These are phyloP conservation scores for Rhododendron henanense DNA, from an alignment of 148 eudicot species.

Conservation along the genomic window DNA sequence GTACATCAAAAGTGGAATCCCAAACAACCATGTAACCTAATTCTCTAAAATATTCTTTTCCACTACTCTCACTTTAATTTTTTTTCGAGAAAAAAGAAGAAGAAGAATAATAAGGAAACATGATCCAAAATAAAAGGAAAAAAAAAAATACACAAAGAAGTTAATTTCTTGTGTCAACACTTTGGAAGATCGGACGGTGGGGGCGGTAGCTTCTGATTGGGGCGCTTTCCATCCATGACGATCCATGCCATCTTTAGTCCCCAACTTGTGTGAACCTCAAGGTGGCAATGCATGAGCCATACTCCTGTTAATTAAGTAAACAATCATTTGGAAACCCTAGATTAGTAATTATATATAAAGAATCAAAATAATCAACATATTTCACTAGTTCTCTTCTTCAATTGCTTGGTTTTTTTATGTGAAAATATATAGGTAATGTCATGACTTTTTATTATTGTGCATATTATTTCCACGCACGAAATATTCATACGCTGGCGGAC, in stretches of 20 bases:
- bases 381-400: background rate
- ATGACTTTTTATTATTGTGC: background rate
- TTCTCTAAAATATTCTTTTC: background rate
- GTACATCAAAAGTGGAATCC: background rate
- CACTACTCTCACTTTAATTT: background rate
- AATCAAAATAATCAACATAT: background rate
- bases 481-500: background rate
- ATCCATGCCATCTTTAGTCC: conserved; percentile 47
- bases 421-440: background rate
- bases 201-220: conserved; percentile 35
- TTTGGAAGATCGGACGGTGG: conserved; percentile 43
- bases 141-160: background rate
- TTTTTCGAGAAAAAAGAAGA: background rate
- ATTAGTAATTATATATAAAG: background rate
- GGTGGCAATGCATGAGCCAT: conserved; percentile 44
- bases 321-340: background rate
- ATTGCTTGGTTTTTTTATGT: background rate
- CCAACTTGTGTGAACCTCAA: conserved; percentile 42
- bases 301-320: conserved; percentile 20
- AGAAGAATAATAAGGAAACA: background rate
- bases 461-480: background rate
- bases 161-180: conserved; percentile 21
- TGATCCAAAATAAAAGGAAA: background rate
- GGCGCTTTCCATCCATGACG: conserved; percentile 36
- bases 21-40: background rate